Base-by-base conservation (phyloP, 2,329 filamentous ascomycete genomes). In the Colletotrichum caudatum region DNA sequence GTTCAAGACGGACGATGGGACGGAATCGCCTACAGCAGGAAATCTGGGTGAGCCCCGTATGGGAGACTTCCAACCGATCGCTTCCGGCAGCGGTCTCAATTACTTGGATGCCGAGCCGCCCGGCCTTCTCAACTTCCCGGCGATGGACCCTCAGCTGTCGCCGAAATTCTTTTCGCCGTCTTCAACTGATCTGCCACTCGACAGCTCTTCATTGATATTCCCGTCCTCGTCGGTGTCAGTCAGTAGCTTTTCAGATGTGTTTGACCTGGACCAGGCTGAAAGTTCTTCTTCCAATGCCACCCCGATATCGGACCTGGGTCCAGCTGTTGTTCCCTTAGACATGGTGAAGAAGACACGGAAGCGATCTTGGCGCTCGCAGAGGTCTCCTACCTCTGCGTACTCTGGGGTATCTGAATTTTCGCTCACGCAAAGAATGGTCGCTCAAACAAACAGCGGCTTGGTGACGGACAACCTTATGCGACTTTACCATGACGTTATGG, bases 401-500 rank as follows among this genome's bases (percentile, higher is more conserved):
- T 48, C 33, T 2, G 59, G 59, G 1, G 8, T 74, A 4, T 74
- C 76, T 1, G 73, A 74, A 20, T 74, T 66, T 41, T 69, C 66
- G 1, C 41, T 71, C 23, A 72, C 74, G 29, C 71, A 75, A 26
- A 44, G 66, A 6, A 76, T 83, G 72, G 76, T 78, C 9, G 56
- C 73, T 1, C 74, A 71, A 0, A 76, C 76, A 1, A 82, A 83
- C 58, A 78, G 75, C 37, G 69, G 74, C 51, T 79, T 84, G 35
- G 81, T 87, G 66, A 82, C 82, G 1, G 80, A 84, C 51, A 82
- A 78, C 18, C 78, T 87, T 23, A 77, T 87, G 62, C 81, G 81
- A 56, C 84, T 88, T 44, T 88, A 88, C 75, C 86, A 88, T 73
- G 85, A 88, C 72, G 86, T 85, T 39, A 80, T 88, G 73, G 86